Percentiles rank a stretch among this genome's conserved stretches.
phyloP scores from a whole-genome alignment of 768 basidiomycete species.

The Mycena galericulata region DNA sequence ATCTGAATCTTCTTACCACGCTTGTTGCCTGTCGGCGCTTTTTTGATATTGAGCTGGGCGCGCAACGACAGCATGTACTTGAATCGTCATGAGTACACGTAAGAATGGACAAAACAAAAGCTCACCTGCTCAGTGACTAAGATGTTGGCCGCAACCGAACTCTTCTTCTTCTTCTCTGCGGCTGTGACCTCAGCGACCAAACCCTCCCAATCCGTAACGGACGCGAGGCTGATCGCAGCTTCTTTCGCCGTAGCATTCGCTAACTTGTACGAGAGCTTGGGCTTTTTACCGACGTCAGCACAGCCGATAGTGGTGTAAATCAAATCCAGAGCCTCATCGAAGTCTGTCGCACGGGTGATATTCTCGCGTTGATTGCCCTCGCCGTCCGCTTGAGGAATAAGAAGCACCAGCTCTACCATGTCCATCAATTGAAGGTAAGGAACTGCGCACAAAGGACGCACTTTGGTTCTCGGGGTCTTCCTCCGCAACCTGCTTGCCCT shows the following conservation, averaged over 20 bases:
- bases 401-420: not conserved
- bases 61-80: not conserved
- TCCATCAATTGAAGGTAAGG: not conserved
- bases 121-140: slow-evolving; percentile 6
- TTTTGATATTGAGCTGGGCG: not conserved
- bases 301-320: not conserved
- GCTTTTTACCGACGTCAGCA: not conserved
- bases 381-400: not conserved
- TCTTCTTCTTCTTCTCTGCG: slow-evolving; percentile 5
- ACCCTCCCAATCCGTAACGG: not conserved
- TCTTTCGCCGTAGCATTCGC: not conserved
- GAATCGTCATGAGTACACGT: not conserved
- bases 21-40: not conserved
- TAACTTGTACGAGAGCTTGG: slow-evolving; percentile 2
- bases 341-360: not conserved
- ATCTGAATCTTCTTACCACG: not conserved
- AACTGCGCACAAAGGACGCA: not conserved
- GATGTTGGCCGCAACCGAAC: not conserved
- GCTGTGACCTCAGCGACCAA: slow-evolving; percentile 4
- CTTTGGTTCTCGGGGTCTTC: not conserved
- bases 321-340: slow-evolving; percentile 7
- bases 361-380: not conserved
- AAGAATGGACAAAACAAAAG: not conserved
- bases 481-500: not conserved
- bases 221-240: not conserved